Evolutionary conservation across 257 asterid species (phyloP).

Genomic region (Hygrophila difformis): DNA sequence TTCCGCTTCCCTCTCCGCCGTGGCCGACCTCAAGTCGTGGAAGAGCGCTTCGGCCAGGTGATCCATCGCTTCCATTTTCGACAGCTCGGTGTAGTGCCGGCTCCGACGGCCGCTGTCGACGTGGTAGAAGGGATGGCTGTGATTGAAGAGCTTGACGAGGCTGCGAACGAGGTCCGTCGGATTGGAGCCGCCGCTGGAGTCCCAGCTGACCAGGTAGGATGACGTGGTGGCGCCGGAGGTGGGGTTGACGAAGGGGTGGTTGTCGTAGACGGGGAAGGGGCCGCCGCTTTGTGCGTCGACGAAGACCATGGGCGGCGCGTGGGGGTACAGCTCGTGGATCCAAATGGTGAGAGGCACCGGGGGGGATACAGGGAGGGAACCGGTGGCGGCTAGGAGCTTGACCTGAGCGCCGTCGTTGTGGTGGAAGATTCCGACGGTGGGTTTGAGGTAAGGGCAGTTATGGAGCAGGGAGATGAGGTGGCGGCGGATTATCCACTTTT

Average conservation of each 20-base stretch:
- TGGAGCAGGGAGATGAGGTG: slow-evolving; percentile 47
- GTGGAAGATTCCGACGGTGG: slow-evolving; percentile 35
- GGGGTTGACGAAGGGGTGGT: slow-evolving; percentile 44
- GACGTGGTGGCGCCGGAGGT: slow-evolving; percentile 39
- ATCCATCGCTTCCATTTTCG: slow-evolving; percentile 49
- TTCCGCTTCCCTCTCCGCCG: slow-evolving; percentile 11
- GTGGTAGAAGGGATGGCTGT: slow-evolving; percentile 34
- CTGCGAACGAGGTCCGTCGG: slow-evolving; percentile 39
- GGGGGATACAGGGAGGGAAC: slow-evolving; percentile 28
- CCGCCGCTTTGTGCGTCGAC: slow-evolving; percentile 17
- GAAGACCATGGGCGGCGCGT: slow-evolving; percentile 36
- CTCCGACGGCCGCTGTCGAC: slow-evolving; percentile 1
- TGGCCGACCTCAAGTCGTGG: slow-evolving; percentile 25
- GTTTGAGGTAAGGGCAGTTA: slow-evolving; percentile 40
- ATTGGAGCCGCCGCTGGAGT: slow-evolving; percentile 19
- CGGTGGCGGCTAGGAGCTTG: slow-evolving; percentile 37
- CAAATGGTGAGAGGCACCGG: slow-evolving; percentile 43
- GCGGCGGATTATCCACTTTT: slow-evolving; percentile 50
- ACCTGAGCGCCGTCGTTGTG: slow-evolving; percentile 48
- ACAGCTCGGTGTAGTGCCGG: slow-evolving; percentile 22
- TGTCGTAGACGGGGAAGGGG: slow-evolving; percentile 15
- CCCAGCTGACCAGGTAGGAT: slow-evolving; percentile 39
- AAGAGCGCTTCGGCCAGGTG: slow-evolving; percentile 25
- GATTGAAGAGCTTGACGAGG: slow-evolving; percentile 32
- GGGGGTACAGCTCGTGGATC: slow-evolving; percentile 59